A percentile compares a stretch with the other conserved stretches of the same genome.
These are phyloP conservation scores for Alternaria tenuissima DNA, from an alignment of 2,329 filamentous ascomycete genomes.

Conservation along the genomic window DNA sequence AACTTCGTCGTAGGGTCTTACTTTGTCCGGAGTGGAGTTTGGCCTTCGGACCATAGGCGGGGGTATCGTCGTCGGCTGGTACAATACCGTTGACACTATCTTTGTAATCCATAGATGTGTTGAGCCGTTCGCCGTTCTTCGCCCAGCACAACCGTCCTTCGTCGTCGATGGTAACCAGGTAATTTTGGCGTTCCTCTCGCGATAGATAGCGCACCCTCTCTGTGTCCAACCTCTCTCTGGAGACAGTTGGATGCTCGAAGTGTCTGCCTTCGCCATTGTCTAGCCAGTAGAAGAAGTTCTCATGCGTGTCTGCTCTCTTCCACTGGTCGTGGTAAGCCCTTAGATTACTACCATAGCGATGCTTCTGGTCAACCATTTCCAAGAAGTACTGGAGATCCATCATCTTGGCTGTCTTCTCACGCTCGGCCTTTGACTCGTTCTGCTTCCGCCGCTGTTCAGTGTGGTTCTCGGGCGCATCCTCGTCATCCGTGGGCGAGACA, in stretches of 20 bases:
- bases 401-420: conserved; percentile 73
- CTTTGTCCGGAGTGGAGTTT: conserved; percentile 36
- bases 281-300: conserved; percentile 96
- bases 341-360: conserved; percentile 85
- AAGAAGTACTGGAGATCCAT: conserved; percentile 88
- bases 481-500: conserved; percentile 57
- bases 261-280: conserved; percentile 79
- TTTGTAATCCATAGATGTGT: conserved; percentile 76
- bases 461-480: conserved; percentile 45
- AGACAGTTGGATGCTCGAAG: conserved; percentile 74
- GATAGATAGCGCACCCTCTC: conserved; percentile 86
- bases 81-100: conserved; percentile 76
- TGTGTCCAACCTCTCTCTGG: conserved; percentile 75
- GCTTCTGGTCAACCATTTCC: conserved; percentile 86
- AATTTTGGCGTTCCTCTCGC: conserved; percentile 80
- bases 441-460: conserved; percentile 48
- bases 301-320: conserved; percentile 77
- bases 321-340: conserved; percentile 84
- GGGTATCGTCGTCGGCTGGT: conserved; percentile 52
- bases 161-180: conserved; percentile 77
- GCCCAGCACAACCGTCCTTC: conserved; percentile 85
- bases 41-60: conserved; percentile 49
- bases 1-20: conserved; percentile 30
- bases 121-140: conserved; percentile 80
- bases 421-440: conserved; percentile 62